Base-by-base conservation (phyloP, 306 rosid species). In the Comarum palustre region DNA sequence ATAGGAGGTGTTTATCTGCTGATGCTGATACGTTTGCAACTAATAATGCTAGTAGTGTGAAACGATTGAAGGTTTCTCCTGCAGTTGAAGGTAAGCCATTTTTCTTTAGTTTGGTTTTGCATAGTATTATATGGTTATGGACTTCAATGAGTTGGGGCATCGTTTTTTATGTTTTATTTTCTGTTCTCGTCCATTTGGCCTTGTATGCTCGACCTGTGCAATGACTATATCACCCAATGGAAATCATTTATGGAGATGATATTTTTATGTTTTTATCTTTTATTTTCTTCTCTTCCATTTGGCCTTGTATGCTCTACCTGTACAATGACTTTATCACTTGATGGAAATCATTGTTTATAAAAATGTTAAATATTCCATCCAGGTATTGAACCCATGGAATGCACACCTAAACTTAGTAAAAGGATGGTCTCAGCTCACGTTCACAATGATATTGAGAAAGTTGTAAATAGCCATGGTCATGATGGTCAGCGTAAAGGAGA, bases 11-110 rank as follows among this genome's bases (percentile, higher is more conserved):
- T 76, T 78, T 66, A 27, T 71, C 75, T 69, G 51, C 73, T 65
- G 79, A 82, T 69, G 51, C 73, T 65, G 79, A 82, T 63, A 80
- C 61, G 42, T 74, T 82, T 42, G 75, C 84, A 51, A 45, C 80
- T 78, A 85, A 84, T 82, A 79, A 76, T 52, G 74, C 71, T 54
- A 55, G 77, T 80, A 72, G 84, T 71, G 59, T 2, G 41, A 84
- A 86, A 87, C 82, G 62, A 64, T 71, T 72, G 63, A 89, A 83
- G 77, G 61, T 78, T 80, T 80, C 88, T 8, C 61, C 3, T 59
- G 66, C 63, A 43, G 83, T 78, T 73, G 85, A 81, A 73, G 80
- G 92, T 90, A 86, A 71, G 83, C 67, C 27, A 65, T 19, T 79
- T 79, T 7, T 42, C 11, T 62, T 45, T 64, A 29, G 36, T 83